phyloP scores from a whole-genome alignment of 768 basidiomycete species.

The Mycena vitilis region DNA sequence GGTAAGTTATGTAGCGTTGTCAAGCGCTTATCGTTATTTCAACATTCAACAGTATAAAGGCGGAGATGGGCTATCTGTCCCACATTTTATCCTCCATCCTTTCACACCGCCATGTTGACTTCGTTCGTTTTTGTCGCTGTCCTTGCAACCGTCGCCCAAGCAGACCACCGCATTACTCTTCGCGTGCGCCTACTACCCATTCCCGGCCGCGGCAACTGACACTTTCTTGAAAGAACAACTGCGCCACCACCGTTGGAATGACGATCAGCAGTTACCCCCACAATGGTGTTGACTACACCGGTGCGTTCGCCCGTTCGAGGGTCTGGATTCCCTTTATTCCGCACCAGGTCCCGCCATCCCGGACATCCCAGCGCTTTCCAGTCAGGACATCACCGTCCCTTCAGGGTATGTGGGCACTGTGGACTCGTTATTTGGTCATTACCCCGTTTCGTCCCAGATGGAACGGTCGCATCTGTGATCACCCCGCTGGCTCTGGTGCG shows the following conservation, averaged over 20 bases:
- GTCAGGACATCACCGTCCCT: conserved; percentile 4
- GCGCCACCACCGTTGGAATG: conserved; percentile 19
- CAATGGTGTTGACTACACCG: conserved; percentile 8
- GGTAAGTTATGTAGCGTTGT: too few species aligned
- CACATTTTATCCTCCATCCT: too few species aligned
- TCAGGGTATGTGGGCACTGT: neutral
- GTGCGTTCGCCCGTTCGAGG: neutral
- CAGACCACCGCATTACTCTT: neutral
- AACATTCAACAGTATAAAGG: too few species aligned
- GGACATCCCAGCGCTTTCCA: conserved; percentile 7
- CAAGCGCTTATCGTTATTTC: too few species aligned
- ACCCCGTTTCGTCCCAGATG: neutral
- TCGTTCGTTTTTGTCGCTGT: neutral
- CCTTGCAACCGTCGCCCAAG: neutral
- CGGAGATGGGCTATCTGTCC: too few species aligned
- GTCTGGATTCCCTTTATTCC: neutral
- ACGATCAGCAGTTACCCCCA: conserved; percentile 24
- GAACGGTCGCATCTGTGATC: conserved; percentile 28
- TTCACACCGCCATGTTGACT: neutral
- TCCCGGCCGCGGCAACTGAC: neutral
- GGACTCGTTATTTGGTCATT: neutral
- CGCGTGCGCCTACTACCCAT: neutral
- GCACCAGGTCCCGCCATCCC: conserved; percentile 10
- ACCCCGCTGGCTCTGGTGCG: conserved; percentile 21
- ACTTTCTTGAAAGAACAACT: conserved; percentile 11